Percentiles rank a stretch among this genome's conserved stretches.
Evolutionary conservation across 169 alveolate species (phyloP).

Genomic region (Amoebophrya sp.): DNA sequence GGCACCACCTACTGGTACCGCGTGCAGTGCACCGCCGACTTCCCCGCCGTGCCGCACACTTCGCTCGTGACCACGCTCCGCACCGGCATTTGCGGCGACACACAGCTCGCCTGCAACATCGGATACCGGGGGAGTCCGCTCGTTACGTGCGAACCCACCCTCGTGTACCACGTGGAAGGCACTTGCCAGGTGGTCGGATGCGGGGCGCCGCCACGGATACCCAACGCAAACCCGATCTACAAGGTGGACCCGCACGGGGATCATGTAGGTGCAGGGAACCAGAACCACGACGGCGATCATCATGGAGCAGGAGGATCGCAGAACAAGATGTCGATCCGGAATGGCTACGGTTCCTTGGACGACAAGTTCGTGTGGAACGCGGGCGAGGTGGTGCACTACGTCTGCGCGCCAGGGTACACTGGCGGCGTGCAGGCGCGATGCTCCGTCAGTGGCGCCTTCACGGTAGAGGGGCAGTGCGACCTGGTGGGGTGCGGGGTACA

Average conservation of each 20-base stretch:
- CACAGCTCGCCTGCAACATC: neutral
- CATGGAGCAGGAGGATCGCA: no score
- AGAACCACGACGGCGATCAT: no score
- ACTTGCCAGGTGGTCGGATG: neutral
- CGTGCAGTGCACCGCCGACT: neutral
- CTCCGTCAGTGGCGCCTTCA: neutral
- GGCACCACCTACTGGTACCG: neutral
- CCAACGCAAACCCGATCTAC: neutral
- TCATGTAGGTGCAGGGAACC: no score
- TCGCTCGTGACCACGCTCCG: neutral
- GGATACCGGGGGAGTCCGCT: neutral
- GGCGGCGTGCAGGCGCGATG: neutral
- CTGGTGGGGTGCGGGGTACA: neutral
- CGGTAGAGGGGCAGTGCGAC: neutral
- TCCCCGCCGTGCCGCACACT: neutral
- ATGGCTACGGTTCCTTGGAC: neutral
- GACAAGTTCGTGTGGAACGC: neutral
- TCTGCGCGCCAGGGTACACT: neutral
- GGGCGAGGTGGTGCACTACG: neutral
- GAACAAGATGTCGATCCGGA: no score
- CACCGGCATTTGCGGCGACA: neutral
- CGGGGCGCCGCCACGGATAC: neutral
- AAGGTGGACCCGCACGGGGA: neutral
- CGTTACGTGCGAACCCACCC: neutral
- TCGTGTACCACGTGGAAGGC: neutral